phyloP scores from a whole-genome alignment of 192 early-diverging fungal genomes.

The Lunasporangiospora selenospora region DNA sequence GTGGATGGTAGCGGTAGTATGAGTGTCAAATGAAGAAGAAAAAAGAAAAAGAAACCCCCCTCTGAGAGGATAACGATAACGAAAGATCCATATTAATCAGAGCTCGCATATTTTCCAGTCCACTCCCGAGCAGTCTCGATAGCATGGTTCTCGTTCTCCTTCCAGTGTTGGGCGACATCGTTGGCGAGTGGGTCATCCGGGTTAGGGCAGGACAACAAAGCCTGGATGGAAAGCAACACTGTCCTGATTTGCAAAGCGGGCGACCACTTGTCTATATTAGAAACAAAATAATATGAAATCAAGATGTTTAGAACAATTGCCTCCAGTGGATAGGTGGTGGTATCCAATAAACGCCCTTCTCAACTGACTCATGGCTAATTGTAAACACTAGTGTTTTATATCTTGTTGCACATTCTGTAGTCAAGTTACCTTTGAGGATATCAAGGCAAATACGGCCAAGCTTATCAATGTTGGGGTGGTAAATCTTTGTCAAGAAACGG shows the following conservation, averaged over 20 bases:
- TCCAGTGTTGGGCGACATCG: conserved; percentile 99
- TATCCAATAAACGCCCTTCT: no score
- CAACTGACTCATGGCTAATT: no score
- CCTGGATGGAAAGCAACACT: conserved; percentile 96
- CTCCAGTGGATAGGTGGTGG: no score
- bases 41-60: no score
- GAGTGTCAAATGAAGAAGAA: no score
- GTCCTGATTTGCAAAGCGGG: conserved; percentile 98
- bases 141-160: conserved; percentile 93
- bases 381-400: no score
- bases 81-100: no score
- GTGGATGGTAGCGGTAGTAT: no score
- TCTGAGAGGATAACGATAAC: no score
- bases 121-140: conserved; percentile 62
- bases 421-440: conserved; percentile 86
- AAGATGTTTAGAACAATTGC: no score
- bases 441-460: conserved; percentile 97
- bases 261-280: conserved; percentile 99
- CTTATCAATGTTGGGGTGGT: conserved; percentile 99
- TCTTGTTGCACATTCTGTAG: neutral
- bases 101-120: conserved; percentile 52
- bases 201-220: conserved; percentile 95
- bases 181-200: conserved; percentile 99
- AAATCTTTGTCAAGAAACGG: conserved; percentile 97
- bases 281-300: no score